These are phyloP conservation scores for Epichloe aotearoae DNA, from an alignment of 2,329 filamentous ascomycete species.

Conservation along the genomic window DNA sequence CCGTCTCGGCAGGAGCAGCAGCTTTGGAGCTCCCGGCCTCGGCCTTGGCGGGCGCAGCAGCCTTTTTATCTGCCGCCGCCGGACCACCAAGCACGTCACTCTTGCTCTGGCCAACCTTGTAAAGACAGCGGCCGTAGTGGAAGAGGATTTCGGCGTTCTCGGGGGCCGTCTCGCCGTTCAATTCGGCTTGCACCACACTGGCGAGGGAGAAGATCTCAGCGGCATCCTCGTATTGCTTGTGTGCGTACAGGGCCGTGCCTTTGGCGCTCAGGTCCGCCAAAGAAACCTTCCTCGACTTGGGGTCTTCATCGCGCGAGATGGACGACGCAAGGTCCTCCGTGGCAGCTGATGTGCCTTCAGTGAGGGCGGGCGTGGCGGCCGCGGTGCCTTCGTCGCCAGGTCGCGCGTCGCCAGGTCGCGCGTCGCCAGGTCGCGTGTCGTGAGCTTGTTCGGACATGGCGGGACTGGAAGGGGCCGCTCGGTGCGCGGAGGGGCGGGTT, in stretches of 20 bases:
- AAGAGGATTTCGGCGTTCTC: conserved; percentile 92
- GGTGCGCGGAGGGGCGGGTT: neutral
- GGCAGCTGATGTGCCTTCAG: conserved; percentile 7
- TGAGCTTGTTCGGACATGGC: conserved; percentile 12
- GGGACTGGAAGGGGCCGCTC: neutral
- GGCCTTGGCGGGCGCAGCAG: conserved; percentile 18
- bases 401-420: conserved; percentile 12
- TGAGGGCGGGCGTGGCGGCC: neutral
- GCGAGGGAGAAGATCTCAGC: conserved; percentile 81
- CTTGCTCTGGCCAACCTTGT: conserved; percentile 86
- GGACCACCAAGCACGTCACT: conserved; percentile 87
- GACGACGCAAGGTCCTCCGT: conserved; percentile 10
- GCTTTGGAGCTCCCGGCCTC: conserved; percentile 22
- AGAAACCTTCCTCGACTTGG: conserved; percentile 44
- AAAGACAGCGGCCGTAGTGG: conserved; percentile 84
- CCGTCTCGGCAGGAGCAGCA: conserved; percentile 27
- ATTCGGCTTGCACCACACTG: conserved; percentile 74
- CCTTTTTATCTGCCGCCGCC: conserved; percentile 44
- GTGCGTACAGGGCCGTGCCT: conserved; percentile 72
- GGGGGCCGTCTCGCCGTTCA: conserved; percentile 81
- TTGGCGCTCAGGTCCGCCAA: conserved; percentile 68
- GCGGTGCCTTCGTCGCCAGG: conserved; percentile 7
- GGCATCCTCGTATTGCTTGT: conserved; percentile 78
- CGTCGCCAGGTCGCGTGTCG: conserved; percentile 10
- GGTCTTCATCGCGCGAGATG: conserved; percentile 27